A percentile compares a stretch with the other conserved stretches of the same genome.
Conservation (phyloP, 108 stramenopile genomes). For the Skeletonema grethae region DNA sequence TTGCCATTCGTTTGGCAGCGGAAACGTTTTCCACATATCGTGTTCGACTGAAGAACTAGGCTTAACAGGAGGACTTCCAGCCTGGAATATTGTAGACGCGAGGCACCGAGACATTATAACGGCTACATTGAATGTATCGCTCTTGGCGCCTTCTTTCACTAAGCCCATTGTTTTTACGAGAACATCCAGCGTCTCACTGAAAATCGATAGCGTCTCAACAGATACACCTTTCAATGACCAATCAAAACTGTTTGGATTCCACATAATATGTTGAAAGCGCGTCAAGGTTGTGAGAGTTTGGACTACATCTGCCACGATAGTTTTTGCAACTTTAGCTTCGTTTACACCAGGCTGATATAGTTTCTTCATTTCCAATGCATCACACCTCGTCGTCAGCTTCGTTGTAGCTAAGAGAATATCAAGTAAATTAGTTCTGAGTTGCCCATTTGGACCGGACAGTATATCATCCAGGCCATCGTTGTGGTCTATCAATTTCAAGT, state of each 20-base stretch:
- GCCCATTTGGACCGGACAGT: constrained; percentile 12
- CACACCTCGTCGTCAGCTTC: constrained; percentile 17
- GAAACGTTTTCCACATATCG: constrained; percentile 26
- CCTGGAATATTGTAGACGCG: constrained; percentile 30
- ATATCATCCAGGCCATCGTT: constrained; percentile 34
- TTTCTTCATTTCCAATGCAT: constrained; percentile 20
- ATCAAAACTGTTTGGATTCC: constrained; percentile 29
- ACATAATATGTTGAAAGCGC: constrained; percentile 44
- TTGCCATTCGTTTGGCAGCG: constrained; percentile 57
- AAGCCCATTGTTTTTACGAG: constrained; percentile 20
- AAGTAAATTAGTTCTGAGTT: constrained; percentile 13
- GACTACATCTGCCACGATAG: constrained; percentile 14
- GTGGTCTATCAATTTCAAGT: constrained; percentile 25
- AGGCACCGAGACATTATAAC: constrained; percentile 17
- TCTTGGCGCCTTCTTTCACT: constrained; percentile 1
- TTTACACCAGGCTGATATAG: constrained; percentile 29
- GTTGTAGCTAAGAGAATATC: constrained; percentile 25
- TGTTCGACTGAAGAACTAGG: not conserved
- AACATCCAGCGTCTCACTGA: constrained; percentile 20
- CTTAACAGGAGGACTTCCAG: constrained; percentile 9
- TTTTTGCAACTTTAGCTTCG: constrained; percentile 15
- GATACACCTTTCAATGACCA: constrained; percentile 26
- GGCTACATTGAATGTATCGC: constrained; percentile 11
- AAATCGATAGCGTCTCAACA: constrained; percentile 27
- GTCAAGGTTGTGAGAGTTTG: constrained; percentile 26